phyloP scores from a whole-genome alignment of 2,329 filamentous ascomycete species.

The Juglanconis sp. region DNA sequence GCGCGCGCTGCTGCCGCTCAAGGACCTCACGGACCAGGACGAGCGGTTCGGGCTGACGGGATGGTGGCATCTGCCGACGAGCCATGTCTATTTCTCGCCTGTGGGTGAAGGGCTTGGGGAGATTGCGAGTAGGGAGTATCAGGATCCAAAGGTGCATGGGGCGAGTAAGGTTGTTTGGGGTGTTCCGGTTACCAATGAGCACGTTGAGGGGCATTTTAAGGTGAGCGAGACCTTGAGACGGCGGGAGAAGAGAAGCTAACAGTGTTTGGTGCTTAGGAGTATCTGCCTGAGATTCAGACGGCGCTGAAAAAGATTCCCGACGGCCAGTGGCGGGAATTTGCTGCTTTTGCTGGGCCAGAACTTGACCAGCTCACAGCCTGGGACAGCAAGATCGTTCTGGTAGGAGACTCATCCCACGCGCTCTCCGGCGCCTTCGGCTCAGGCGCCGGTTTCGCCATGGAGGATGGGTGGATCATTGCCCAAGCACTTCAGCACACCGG shows the following conservation, averaged over 20 bases:
- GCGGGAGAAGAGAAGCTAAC: background rate
- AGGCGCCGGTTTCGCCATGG: constrained; percentile 36
- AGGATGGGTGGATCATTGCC: constrained; percentile 29
- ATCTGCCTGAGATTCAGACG: constrained; percentile 11
- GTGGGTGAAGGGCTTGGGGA: constrained; percentile 39
- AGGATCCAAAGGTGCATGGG: constrained; percentile 28
- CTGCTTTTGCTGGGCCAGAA: constrained; percentile 28
- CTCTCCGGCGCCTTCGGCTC: constrained; percentile 44
- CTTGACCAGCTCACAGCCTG: constrained; percentile 26
- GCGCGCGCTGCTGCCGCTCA: constrained; percentile 39
- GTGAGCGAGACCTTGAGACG: constrained; percentile 14
- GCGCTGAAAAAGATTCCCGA: constrained; percentile 4
- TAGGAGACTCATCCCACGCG: constrained; percentile 55
- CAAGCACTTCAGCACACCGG: constrained; percentile 24
- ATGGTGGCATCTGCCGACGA: constrained; percentile 42
- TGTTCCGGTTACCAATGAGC: constrained; percentile 32
- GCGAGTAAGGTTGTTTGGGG: constrained; percentile 35
- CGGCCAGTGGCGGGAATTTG: constrained; percentile 23
- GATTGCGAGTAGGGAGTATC: constrained; percentile 34
- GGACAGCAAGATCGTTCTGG: constrained; percentile 42
- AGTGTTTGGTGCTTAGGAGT: background rate
- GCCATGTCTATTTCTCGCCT: constrained; percentile 39
- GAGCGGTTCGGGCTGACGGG: constrained; percentile 30
- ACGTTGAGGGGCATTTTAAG: constrained; percentile 35
- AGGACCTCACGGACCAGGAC: constrained; percentile 27